Percentiles rank a stretch among this genome's conserved stretches.
These are phyloP conservation scores for Waltergamsia citrina DNA, from an alignment of 2,329 filamentous ascomycete genomes.

Conservation along the genomic window DNA sequence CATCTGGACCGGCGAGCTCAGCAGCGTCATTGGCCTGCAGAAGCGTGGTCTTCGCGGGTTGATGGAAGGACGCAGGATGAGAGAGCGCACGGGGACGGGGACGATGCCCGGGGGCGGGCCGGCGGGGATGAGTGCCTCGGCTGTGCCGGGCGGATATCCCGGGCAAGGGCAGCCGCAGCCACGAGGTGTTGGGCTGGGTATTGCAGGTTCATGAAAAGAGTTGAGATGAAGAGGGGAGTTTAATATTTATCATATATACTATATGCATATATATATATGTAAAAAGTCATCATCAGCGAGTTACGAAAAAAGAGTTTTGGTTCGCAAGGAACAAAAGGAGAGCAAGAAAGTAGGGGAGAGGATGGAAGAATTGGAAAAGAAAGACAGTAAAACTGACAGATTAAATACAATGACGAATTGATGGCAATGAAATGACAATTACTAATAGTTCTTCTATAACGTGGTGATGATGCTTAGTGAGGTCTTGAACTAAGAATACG, in stretches of 20 bases:
- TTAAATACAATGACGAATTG: too few relatives aligned
- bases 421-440: too few relatives aligned
- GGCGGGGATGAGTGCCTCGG: slow-evolving; percentile 18
- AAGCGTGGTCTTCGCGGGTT: slow-evolving; percentile 84
- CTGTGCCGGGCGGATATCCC: slow-evolving; percentile 18
- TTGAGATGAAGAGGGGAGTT: neutral
- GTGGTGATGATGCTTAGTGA: too few relatives aligned
- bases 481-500: too few relatives aligned
- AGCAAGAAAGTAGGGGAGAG: too few relatives aligned
- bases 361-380: too few relatives aligned
- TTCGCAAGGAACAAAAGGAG: too few relatives aligned
- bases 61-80: slow-evolving; percentile 86
- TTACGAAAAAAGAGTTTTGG: too few relatives aligned
- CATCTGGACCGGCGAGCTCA: slow-evolving; percentile 72
- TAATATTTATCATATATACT: neutral
- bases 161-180: slow-evolving; percentile 16
- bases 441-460: too few relatives aligned
- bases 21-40: slow-evolving; percentile 88
- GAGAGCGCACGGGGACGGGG: slow-evolving; percentile 54
- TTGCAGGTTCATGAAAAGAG: slow-evolving; percentile 25
- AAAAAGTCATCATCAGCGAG: neutral
- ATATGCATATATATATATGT: neutral
- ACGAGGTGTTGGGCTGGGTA: slow-evolving; percentile 45
- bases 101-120: slow-evolving; percentile 8
- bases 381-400: too few relatives aligned